Percentiles rank a stretch among this genome's conserved stretches.
Evolutionary conservation across 768 basidiomycete species (phyloP).

Genomic region (Amanita pseudoporphyria): DNA sequence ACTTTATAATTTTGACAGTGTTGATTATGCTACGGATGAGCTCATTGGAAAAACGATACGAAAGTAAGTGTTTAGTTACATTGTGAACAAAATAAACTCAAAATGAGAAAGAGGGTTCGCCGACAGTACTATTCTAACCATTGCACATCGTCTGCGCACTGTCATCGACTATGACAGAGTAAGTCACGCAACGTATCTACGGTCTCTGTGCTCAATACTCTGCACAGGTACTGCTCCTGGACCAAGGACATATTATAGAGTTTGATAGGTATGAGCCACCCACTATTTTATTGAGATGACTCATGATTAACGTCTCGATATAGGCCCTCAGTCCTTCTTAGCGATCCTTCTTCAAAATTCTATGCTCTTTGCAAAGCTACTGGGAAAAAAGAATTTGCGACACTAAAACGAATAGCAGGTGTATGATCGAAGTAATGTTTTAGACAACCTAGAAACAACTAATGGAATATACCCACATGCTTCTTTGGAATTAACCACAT

Average conservation of each 20-base stretch:
- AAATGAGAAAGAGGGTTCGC: constrained; percentile 52
- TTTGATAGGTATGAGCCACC: constrained; percentile 42
- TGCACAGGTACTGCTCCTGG: constrained; percentile 62
- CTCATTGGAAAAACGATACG: constrained; percentile 75
- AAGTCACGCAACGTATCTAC: neutral
- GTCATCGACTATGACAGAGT: constrained; percentile 46
- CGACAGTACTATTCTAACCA: constrained; percentile 76
- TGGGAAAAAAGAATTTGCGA: constrained; percentile 60
- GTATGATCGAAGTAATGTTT: neutral
- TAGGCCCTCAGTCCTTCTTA: constrained; percentile 46
- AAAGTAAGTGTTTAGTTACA: constrained; percentile 39
- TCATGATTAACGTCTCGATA: neutral
- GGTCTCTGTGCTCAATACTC: neutral
- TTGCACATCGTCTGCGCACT: constrained; percentile 71
- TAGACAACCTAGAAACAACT: too few relatives aligned
- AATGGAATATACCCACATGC: too few relatives aligned
- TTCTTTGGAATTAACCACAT: too few relatives aligned
- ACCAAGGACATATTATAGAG: constrained; percentile 70
- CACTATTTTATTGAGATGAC: neutral
- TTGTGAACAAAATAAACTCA: neutral
- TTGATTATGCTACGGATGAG: constrained; percentile 85
- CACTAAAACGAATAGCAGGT: constrained; percentile 59
- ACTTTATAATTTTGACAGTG: constrained; percentile 26
- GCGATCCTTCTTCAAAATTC: constrained; percentile 50
- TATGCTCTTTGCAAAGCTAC: constrained; percentile 64